These are phyloP conservation scores for Nemophila menziesii DNA, from an alignment of 257 asterid species.

Conservation along the genomic window DNA sequence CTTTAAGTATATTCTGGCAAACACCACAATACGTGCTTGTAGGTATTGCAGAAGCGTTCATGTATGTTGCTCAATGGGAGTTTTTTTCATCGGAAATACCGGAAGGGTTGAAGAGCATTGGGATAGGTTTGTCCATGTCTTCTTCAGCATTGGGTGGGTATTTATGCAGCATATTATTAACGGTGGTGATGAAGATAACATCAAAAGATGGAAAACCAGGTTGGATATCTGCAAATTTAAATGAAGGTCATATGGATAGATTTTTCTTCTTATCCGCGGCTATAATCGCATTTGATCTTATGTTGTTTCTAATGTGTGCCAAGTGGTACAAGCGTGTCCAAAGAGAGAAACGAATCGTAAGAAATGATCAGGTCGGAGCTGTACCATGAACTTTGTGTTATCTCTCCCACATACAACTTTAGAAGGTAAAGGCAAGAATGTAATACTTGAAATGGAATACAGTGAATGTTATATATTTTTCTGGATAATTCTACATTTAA, in stretches of 20 bases:
- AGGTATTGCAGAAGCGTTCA: slow-evolving; percentile 73
- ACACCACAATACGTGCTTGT: slow-evolving; percentile 72
- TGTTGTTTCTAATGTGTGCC: slow-evolving; percentile 45
- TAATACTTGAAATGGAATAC: background rate
- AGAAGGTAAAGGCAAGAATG: background rate
- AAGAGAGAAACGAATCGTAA: slow-evolving; percentile 34
- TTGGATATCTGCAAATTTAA: slow-evolving; percentile 63
- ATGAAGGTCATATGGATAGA: slow-evolving; percentile 73
- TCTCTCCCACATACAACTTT: background rate
- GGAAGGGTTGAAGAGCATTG: slow-evolving; percentile 56
- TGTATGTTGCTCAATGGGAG: slow-evolving; percentile 76
- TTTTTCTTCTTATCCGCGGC: slow-evolving; percentile 72
- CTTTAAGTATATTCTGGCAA: slow-evolving; percentile 68
- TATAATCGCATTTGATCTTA: slow-evolving; percentile 45
- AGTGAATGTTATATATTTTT: background rate
- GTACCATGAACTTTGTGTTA: slow-evolving; percentile 13
- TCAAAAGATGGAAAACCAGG: slow-evolving; percentile 58
- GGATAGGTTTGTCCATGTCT: slow-evolving; percentile 71
- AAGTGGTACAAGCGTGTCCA: slow-evolving; percentile 48
- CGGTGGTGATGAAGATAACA: slow-evolving; percentile 52
- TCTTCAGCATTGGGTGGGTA: slow-evolving; percentile 75
- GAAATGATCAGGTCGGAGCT: slow-evolving; percentile 8
- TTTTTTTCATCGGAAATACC: slow-evolving; percentile 63
- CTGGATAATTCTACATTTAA: too few relatives aligned
- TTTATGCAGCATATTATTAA: slow-evolving; percentile 46